phyloP scores from a whole-genome alignment of 2,329 filamentous ascomycete genomes.

The Paecilomyces sp. region DNA sequence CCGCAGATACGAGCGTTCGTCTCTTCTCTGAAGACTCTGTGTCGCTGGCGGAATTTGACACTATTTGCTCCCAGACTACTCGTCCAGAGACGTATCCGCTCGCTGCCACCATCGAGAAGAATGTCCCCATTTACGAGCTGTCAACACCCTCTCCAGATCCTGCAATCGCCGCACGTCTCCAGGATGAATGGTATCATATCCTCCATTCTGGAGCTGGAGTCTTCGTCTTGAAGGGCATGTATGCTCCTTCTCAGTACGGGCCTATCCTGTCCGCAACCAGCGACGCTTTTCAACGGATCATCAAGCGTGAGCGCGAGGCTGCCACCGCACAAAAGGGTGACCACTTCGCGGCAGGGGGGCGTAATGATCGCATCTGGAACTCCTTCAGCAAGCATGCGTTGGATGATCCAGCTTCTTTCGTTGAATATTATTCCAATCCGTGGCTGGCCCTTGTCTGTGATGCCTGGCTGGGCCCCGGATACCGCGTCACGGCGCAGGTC shows the following conservation, averaged over 20 bases:
- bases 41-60: conserved; percentile 38
- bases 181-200: conserved; percentile 56
- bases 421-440: conserved; percentile 54
- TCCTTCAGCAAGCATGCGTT: conserved; percentile 56
- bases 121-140: conserved; percentile 52
- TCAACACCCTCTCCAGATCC: conserved; percentile 26
- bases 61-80: conserved; percentile 37
- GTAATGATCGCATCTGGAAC: conserved; percentile 60
- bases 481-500: conserved; percentile 55
- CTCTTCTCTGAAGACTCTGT: conserved; percentile 17
- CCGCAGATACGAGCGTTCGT: not conserved
- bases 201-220: conserved; percentile 53
- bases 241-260: conserved; percentile 27
- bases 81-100: conserved; percentile 41
- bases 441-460: conserved; percentile 48
- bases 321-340: conserved; percentile 42
- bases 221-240: conserved; percentile 50
- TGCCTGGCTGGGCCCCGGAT: conserved; percentile 54
- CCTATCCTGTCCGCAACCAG: conserved; percentile 42
- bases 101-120: conserved; percentile 37
- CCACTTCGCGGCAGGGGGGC: conserved; percentile 51
- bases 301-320: conserved; percentile 35
- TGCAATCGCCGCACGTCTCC: conserved; percentile 33
- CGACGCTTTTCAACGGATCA: conserved; percentile 42
- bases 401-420: conserved; percentile 46